Evolutionary conservation across 305 asterid species (phyloP).

Genomic region (Fraxinus floribunda): DNA sequence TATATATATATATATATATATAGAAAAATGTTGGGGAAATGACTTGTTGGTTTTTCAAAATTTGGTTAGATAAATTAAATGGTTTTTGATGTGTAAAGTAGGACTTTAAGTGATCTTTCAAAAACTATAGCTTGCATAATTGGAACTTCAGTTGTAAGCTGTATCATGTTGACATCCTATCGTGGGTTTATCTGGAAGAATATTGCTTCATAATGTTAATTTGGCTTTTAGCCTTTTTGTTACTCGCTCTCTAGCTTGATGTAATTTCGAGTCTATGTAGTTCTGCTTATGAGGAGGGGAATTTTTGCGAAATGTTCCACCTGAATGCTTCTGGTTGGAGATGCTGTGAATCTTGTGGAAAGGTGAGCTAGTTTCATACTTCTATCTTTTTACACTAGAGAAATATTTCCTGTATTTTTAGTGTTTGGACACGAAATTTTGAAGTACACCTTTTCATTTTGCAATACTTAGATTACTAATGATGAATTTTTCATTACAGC

Average conservation of each 20-base stretch:
- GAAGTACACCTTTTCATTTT: slow-evolving; percentile 16
- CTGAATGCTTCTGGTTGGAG: slow-evolving; percentile 93
- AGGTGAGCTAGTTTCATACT: slow-evolving; percentile 49
- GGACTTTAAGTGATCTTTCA: slow-evolving; percentile 21
- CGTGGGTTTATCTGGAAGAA: slow-evolving; percentile 16
- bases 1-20: not conserved
- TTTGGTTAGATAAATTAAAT: slow-evolving; percentile 2
- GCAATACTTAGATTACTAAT: slow-evolving; percentile 19
- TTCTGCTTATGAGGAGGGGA: slow-evolving; percentile 83
- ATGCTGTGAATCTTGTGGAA: slow-evolving; percentile 96
- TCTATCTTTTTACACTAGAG: not conserved
- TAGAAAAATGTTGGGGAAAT: not conserved
- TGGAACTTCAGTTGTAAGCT: slow-evolving; percentile 21
- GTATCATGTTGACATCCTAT: slow-evolving; percentile 11
- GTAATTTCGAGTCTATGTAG: slow-evolving; percentile 41
- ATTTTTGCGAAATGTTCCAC: slow-evolving; percentile 91
- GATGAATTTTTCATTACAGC: slow-evolving; percentile 56
- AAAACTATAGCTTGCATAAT: slow-evolving; percentile 15
- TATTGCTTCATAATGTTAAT: slow-evolving; percentile 15
- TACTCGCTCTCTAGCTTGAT: slow-evolving; percentile 22
- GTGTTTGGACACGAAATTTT: slow-evolving; percentile 18
- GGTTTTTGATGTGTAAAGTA: slow-evolving; percentile 18
- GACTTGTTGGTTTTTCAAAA: not conserved
- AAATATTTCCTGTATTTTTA: slow-evolving; percentile 17
- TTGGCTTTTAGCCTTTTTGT: slow-evolving; percentile 6